These are phyloP conservation scores for Mitragyna speciosa DNA, from an alignment of 257 asterid genomes.

Conservation along the genomic window DNA sequence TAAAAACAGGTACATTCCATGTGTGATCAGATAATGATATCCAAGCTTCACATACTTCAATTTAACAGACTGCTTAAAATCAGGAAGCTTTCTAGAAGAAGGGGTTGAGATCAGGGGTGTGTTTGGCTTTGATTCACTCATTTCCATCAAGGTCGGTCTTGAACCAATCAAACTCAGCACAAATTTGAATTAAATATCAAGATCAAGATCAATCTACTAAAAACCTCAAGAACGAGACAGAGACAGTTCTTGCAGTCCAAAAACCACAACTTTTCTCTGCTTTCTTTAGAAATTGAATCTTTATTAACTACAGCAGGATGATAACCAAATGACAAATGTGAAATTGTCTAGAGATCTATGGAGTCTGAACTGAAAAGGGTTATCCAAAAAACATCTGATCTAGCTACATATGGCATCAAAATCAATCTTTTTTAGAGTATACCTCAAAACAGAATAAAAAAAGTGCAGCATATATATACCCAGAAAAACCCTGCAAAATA, in stretches of 20 bases:
- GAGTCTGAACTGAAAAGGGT: conserved; percentile 5
- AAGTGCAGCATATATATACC: conserved; percentile 23
- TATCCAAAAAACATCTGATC: conserved; percentile 1
- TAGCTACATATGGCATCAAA: conserved; percentile 7
- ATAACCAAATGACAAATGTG: not conserved
- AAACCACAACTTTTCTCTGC: not conserved
- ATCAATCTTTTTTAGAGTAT: not conserved
- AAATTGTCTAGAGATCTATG: conserved; percentile 5
- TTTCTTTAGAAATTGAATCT: not conserved
- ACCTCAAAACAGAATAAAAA: conserved; percentile 20
- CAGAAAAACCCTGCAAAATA: conserved; percentile 32
- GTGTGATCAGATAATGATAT: conserved; percentile 72
- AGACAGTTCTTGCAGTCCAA: not conserved
- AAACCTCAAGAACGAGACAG: not conserved
- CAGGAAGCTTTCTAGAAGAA: conserved; percentile 59
- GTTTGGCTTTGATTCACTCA: conserved; percentile 50
- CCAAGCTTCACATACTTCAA: conserved; percentile 88
- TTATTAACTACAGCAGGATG: not conserved
- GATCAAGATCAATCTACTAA: not conserved
- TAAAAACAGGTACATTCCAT: conserved; percentile 70
- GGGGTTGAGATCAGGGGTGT: conserved; percentile 49
- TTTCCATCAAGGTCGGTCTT: conserved; percentile 5
- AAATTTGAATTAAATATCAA: not conserved
- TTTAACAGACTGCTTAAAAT: conserved; percentile 73
- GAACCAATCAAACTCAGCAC: conserved; percentile 1